Evolutionary conservation across 2,329 filamentous ascomycete genomes (phyloP).

Genomic region (Westerdykella sp.): DNA sequence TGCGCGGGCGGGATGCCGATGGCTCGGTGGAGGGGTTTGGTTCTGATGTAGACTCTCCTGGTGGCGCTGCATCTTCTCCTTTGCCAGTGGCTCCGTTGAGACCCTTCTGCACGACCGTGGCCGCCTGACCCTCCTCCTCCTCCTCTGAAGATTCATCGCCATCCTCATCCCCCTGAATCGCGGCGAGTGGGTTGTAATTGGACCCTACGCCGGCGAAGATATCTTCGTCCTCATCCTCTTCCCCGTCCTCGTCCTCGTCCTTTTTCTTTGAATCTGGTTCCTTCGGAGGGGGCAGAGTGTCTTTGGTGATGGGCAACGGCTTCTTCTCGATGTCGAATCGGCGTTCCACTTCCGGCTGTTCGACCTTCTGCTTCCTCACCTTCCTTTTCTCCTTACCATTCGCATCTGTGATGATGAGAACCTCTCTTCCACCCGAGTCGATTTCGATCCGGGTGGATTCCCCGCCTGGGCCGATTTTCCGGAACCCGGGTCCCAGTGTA

Average conservation of each 20-base stretch:
- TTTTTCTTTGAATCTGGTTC: not conserved
- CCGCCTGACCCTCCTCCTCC: constrained; percentile 8
- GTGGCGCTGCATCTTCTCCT: constrained; percentile 5
- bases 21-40: constrained; percentile 11
- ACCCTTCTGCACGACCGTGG: not conserved
- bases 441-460: constrained; percentile 51
- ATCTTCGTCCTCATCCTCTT: constrained; percentile 48
- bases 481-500: constrained; percentile 50
- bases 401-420: constrained; percentile 53
- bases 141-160: constrained; percentile 38
- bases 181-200: constrained; percentile 55
- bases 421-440: constrained; percentile 51
- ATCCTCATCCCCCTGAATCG: constrained; percentile 45
- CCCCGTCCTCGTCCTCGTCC: constrained; percentile 14
- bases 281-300: constrained; percentile 25
- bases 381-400: constrained; percentile 58
- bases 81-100: not conserved
- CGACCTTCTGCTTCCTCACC: constrained; percentile 47
- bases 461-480: constrained; percentile 45
- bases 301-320: constrained; percentile 34
- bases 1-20: constrained; percentile 8
- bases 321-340: constrained; percentile 43
- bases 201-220: constrained; percentile 57
- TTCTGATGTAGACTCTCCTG: not conserved
- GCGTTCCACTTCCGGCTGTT: constrained; percentile 29